phyloP scores from a whole-genome alignment of 768 basidiomycete species.

The Rubroboletus pulcherrimus region DNA sequence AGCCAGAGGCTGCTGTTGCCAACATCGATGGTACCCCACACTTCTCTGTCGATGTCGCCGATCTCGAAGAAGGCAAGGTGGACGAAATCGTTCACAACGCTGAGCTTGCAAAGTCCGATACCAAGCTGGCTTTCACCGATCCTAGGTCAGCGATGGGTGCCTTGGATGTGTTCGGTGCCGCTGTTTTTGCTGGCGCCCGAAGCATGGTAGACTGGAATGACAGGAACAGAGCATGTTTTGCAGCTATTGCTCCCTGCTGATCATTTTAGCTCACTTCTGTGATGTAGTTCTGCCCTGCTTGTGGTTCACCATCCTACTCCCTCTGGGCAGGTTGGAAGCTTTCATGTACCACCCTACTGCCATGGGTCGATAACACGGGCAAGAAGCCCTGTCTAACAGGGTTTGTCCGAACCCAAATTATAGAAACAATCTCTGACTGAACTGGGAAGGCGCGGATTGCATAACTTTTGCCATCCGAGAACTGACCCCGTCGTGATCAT shows the following conservation, averaged over 20 bases:
- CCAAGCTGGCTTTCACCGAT: slow-evolving; percentile 57
- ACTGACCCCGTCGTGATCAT: slow-evolving; percentile 92
- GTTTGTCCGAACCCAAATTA: slow-evolving; percentile 40
- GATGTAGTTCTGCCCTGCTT: slow-evolving; percentile 82
- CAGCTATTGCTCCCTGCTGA: not conserved
- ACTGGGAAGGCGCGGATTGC: slow-evolving; percentile 64
- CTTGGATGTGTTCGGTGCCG: slow-evolving; percentile 64
- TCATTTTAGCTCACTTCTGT: not conserved
- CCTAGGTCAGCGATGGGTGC: slow-evolving; percentile 53
- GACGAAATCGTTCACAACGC: slow-evolving; percentile 40
- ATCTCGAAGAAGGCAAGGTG: slow-evolving; percentile 43
- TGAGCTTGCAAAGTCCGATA: slow-evolving; percentile 36
- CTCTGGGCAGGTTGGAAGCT: slow-evolving; percentile 98
- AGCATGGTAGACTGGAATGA: slow-evolving; percentile 92
- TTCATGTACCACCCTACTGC: slow-evolving; percentile 68
- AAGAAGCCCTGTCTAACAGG: slow-evolving; percentile 67
- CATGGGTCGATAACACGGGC: slow-evolving; percentile 65
- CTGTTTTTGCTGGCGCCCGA: slow-evolving; percentile 72
- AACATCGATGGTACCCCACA: slow-evolving; percentile 79
- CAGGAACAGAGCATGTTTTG: slow-evolving; percentile 65
- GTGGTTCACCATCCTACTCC: slow-evolving; percentile 76
- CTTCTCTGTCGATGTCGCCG: slow-evolving; percentile 75
- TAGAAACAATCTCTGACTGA: slow-evolving; percentile 10
- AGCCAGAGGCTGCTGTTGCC: slow-evolving; percentile 48
- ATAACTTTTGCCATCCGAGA: slow-evolving; percentile 81